Base-by-base conservation (phyloP, 164 flowering plant species). In the Tinospora cordifolia region DNA sequence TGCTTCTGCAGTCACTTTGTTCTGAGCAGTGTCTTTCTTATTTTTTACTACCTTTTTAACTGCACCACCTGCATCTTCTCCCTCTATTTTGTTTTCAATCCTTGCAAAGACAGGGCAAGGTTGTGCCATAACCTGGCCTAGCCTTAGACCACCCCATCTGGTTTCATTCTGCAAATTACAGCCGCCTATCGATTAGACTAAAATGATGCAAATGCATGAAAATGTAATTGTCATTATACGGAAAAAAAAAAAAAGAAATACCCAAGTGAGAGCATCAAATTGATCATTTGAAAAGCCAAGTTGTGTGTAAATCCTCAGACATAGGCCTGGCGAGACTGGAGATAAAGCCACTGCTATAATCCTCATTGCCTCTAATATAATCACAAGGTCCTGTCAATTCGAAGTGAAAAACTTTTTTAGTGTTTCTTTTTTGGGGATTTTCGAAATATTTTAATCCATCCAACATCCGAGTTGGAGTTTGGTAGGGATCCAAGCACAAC, bases 91-190 rank as follows among this genome's bases (percentile, higher is more conserved):
- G 44, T n/a, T 77, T 74, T 91, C 98, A 41, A 94, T 90, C 82
- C 87, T 87, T n/a, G 89, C 87, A 71, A 94, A 91, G 71, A 94
- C 82, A 2, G 98, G 98, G 41, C 83, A 78, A 0, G 97, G 87
- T 71, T 84, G 87, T 67, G 88, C 87, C 93, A 86, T 91, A 13
- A 91, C 83, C 68, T 88, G 96, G 70, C 97, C 97, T 26, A 79
- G 82, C 80, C 88, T 91, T 30, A 91, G 85, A 63, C 93, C 98
- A 74, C 98, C 98, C 98, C 98, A 94, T 75, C 79, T 80, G 60
- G 97, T 90, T 3, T 89, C 93, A 46, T 58, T 74, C 97, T 91
- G 69, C 80, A 82, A 22, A 44, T 21, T 70, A 21, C 22, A 36
- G 76, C 19, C 36, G 63, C 69, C n/a, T n/a, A 54, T 19, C 15